Evolutionary conservation across 306 rosid genomes (phyloP).

Genomic region (Castanopsis chinensis): DNA sequence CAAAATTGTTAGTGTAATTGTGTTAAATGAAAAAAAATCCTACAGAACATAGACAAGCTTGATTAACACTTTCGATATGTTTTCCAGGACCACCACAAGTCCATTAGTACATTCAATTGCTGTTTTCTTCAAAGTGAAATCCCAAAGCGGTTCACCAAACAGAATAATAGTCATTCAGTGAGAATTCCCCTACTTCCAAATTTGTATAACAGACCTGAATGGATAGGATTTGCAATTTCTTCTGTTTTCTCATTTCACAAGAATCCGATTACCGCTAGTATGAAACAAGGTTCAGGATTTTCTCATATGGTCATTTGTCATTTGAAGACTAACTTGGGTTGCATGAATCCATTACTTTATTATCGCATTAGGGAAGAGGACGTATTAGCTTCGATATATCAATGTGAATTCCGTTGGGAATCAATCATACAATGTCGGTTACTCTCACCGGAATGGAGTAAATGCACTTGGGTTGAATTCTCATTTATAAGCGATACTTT

Average conservation of each 20-base stretch:
- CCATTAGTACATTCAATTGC: accelerated
- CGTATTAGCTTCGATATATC: not conserved
- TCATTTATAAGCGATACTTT: not conserved
- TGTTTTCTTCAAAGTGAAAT: not conserved
- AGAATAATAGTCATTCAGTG: not conserved
- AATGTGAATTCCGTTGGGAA: not conserved
- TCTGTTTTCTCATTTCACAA: not conserved
- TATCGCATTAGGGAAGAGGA: not conserved
- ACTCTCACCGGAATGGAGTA: accelerated
- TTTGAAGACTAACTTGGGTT: too few species aligned
- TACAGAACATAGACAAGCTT: not conserved
- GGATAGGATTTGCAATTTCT: not conserved
- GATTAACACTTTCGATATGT: accelerated
- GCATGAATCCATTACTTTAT: not conserved
- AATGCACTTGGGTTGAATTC: not conserved
- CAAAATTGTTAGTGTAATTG: too few species aligned
- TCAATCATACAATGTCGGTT: accelerated
- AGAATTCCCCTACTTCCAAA: accelerated
- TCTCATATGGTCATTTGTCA: not conserved
- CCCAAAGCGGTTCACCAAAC: not conserved
- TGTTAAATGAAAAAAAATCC: too few species aligned
- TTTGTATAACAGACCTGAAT: not conserved
- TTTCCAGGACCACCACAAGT: not conserved
- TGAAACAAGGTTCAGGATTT: not conserved
- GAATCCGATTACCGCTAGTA: not conserved